Evolutionary conservation across 495 filamentous ascomycete genomes (phyloP).

Genomic region (Bacidia gigantensis): DNA sequence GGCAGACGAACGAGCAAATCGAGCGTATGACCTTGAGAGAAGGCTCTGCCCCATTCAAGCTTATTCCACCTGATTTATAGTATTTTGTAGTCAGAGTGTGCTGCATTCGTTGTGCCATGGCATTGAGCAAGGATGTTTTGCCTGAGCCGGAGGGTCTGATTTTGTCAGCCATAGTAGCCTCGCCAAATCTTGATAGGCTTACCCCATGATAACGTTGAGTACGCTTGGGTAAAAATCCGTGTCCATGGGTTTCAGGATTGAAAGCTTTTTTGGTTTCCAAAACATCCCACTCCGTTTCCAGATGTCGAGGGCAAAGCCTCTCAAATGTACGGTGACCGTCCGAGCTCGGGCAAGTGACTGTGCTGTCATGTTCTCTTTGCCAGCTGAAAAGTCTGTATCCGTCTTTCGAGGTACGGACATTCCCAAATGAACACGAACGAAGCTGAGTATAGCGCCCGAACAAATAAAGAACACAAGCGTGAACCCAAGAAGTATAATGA

Average conservation of each 20-base stretch:
- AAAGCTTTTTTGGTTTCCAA: conserved; percentile 31
- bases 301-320: conserved; percentile 47
- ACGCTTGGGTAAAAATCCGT: conserved; percentile 46
- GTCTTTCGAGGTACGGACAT: conserved; percentile 40
- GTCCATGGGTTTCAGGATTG: conserved; percentile 50
- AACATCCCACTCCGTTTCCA: conserved; percentile 39
- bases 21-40: conserved; percentile 51
- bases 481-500: conserved; percentile 45
- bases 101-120: conserved; percentile 49
- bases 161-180: neutral
- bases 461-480: conserved; percentile 40
- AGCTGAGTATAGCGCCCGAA: conserved; percentile 43
- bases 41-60: conserved; percentile 52
- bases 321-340: conserved; percentile 44
- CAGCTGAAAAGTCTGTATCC: conserved; percentile 42
- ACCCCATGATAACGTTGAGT: conserved; percentile 64
- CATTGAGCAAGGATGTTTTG: conserved; percentile 57
- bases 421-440: conserved; percentile 43
- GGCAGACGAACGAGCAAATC: conserved; percentile 59
- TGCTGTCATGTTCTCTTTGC: conserved; percentile 46
- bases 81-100: conserved; percentile 42
- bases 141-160: conserved; percentile 49
- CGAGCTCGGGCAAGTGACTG: conserved; percentile 38
- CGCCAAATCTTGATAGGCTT: neutral
- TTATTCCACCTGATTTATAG: conserved; percentile 40